Percentiles rank a stretch among this genome's conserved stretches.
These are phyloP conservation scores for Solanum clarkiae DNA, from an alignment of 257 asterid genomes.

Conservation along the genomic window DNA sequence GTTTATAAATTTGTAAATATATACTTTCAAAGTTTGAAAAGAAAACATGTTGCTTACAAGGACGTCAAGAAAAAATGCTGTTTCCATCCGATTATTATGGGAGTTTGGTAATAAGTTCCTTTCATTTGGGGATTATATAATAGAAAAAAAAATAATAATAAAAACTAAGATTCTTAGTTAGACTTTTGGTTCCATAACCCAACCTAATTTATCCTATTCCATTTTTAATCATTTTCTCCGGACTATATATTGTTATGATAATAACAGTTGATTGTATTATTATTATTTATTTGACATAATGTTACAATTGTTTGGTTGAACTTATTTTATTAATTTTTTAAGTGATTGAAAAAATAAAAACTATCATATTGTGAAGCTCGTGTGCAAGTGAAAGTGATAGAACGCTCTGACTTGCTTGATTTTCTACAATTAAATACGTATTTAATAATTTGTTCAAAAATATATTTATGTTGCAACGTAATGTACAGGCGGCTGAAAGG, in stretches of 20 bases:
- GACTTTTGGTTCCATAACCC: conserved; percentile 17
- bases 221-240: not conserved
- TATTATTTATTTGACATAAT: not conserved
- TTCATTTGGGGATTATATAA: conserved; percentile 16
- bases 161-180: conserved; percentile 9
- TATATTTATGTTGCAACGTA: not conserved
- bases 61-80: not conserved
- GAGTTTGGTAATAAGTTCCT: conserved; percentile 48
- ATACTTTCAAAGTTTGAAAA: not conserved
- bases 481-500: not conserved
- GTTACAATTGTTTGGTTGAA: conserved; percentile 14
- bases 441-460: not conserved
- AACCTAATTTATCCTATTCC: conserved; percentile 25
- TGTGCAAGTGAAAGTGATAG: conserved; percentile 10
- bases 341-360: not conserved
- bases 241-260: conserved; percentile 1
- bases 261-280: not conserved
- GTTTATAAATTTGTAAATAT: not conserved
- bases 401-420: not conserved
- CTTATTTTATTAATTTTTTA: not conserved
- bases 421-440: not conserved
- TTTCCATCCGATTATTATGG: conserved; percentile 2
- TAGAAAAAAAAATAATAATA: not conserved
- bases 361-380: conserved; percentile 3
- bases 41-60: not conserved